Percentiles rank a stretch among this genome's conserved stretches.
Evolutionary conservation across 163 green algal species (phyloP).

Genomic region (Botryococcus braunii): DNA sequence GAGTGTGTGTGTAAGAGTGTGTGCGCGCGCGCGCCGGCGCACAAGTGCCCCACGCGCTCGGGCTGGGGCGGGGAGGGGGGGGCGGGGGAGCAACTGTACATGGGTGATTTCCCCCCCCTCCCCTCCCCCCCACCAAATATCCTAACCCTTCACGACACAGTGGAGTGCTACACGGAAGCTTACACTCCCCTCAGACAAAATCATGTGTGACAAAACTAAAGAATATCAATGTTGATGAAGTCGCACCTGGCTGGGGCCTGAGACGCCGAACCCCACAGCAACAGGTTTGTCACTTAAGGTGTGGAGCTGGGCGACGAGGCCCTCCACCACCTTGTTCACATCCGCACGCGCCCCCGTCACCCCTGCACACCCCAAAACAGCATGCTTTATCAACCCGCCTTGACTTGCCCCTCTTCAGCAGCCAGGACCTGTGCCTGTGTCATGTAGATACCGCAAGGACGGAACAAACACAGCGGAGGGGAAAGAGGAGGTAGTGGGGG

Average conservation of each 20-base stretch:
- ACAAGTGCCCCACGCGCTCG: too few species aligned
- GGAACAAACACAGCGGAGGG: too few species aligned
- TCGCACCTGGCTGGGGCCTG: slow-evolving; percentile 44
- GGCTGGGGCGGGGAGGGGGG: too few species aligned
- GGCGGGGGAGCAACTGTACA: neutral
- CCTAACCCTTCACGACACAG: neutral
- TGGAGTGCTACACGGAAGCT: neutral
- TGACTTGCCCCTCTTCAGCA: too few species aligned
- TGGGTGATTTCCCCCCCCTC: neutral
- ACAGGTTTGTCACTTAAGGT: slow-evolving; percentile 84
- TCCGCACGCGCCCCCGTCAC: slow-evolving; percentile 78
- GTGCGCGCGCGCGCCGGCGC: too few species aligned
- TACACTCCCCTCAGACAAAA: too few species aligned
- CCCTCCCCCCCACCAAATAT: neutral
- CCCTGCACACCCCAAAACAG: slow-evolving; percentile 30
- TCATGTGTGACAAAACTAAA: neutral
- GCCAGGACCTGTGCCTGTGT: too few species aligned
- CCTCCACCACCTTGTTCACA: slow-evolving; percentile 67
- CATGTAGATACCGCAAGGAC: too few species aligned
- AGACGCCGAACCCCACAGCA: slow-evolving; percentile 96
- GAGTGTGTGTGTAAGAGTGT: too few species aligned
- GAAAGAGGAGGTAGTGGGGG: too few species aligned
- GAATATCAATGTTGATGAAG: neutral
- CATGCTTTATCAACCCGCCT: too few species aligned
- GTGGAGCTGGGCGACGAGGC: slow-evolving; percentile 67